A percentile compares a stretch with the other conserved stretches of the same genome.
Evolutionary conservation across 805 yeast species (phyloP).

Genomic region (Lipomyces anomalus): DNA sequence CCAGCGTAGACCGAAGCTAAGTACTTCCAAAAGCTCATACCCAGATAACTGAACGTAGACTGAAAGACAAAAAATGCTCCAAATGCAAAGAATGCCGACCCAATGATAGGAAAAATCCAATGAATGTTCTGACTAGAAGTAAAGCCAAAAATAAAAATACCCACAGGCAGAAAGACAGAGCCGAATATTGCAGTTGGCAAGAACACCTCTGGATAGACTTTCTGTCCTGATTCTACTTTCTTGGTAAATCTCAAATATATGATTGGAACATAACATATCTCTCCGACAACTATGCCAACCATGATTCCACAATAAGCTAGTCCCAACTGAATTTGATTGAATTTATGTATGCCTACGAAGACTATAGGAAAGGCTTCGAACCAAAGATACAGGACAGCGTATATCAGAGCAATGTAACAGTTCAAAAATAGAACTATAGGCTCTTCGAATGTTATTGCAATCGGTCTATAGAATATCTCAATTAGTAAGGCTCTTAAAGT

Average conservation of each 20-base stretch:
- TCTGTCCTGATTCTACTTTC: neutral
- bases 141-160: slow-evolving; percentile 49
- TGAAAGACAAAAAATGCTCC: slow-evolving; percentile 48
- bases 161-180: slow-evolving; percentile 37
- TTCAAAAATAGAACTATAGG: slow-evolving; percentile 54
- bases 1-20: slow-evolving; percentile 57
- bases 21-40: slow-evolving; percentile 44
- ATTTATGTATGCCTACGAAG: slow-evolving; percentile 41
- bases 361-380: slow-evolving; percentile 60
- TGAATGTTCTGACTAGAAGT: slow-evolving; percentile 38
- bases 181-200: slow-evolving; percentile 7
- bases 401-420: slow-evolving; percentile 47
- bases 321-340: slow-evolving; percentile 46
- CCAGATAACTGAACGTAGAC: slow-evolving; percentile 46
- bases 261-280: slow-evolving; percentile 1
- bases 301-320: slow-evolving; percentile 43
- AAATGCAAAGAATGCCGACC: slow-evolving; percentile 38
- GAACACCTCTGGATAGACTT: slow-evolving; percentile 12
- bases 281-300: slow-evolving; percentile 38
- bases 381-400: slow-evolving; percentile 50
- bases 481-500: slow-evolving; percentile 19
- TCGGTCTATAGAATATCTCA: slow-evolving; percentile 36
- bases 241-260: slow-evolving; percentile 2
- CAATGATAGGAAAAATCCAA: slow-evolving; percentile 48
- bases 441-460: slow-evolving; percentile 44